Percentiles rank a stretch among this genome's conserved stretches.
phyloP scores from a whole-genome alignment of 441 rosid species.

The Adansonia madagascariensis region DNA sequence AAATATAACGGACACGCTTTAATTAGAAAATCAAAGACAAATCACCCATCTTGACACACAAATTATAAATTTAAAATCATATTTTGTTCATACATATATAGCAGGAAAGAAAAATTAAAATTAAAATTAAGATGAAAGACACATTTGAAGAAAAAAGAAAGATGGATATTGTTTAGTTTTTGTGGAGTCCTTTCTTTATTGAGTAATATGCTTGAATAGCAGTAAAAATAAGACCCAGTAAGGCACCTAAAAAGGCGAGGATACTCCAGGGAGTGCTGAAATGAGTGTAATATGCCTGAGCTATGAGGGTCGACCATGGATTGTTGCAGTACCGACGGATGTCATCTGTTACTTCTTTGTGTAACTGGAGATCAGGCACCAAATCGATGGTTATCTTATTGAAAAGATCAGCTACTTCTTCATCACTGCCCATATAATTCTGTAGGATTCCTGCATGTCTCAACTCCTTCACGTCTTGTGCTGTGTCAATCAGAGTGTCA shows the following conservation, averaged over 20 bases:
- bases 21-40: too few relatives aligned
- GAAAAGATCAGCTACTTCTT: conserved; percentile 20
- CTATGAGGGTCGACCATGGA: neutral
- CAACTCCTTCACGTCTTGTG: conserved; percentile 31
- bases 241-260: conserved; percentile 29
- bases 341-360: neutral
- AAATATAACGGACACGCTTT: neutral
- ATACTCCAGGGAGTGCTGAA: conserved; percentile 33
- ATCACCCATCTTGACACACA: neutral
- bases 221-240: conserved; percentile 20
- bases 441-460: conserved; percentile 13
- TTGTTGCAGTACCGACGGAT: conserved; percentile 21
- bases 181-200: neutral
- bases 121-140: neutral
- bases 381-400: conserved; percentile 23
- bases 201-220: conserved; percentile 24
- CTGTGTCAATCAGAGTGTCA: conserved; percentile 27
- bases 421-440: conserved; percentile 27
- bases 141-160: neutral
- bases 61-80: too few relatives aligned
- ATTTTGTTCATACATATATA: neutral
- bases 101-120: neutral
- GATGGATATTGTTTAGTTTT: neutral
- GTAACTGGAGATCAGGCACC: conserved; percentile 5
- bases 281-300: conserved; percentile 14